phyloP scores from a whole-genome alignment of 208 protist species.

The Crithidia sp. region DNA sequence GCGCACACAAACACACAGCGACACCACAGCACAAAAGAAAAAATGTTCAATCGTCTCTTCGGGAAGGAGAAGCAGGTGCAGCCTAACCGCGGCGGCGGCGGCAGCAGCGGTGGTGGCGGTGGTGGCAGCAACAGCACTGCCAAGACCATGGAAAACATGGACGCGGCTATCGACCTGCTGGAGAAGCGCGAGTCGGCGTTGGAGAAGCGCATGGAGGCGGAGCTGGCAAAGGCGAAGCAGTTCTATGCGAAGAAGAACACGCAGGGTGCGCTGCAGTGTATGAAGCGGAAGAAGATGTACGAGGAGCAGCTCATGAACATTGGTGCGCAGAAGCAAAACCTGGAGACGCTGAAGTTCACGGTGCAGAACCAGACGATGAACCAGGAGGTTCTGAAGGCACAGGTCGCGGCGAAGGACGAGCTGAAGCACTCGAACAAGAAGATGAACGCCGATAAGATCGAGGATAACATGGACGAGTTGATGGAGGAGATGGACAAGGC shows the following conservation, averaged over 20 bases:
- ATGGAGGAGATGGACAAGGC: slow-evolving; percentile 92
- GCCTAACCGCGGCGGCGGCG: slow-evolving; percentile 23
- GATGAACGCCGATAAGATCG: slow-evolving; percentile 89
- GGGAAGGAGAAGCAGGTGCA: slow-evolving; percentile 69
- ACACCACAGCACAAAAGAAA: slow-evolving; percentile 4
- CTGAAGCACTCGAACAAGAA: slow-evolving; percentile 84
- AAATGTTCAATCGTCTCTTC: slow-evolving; percentile 85
- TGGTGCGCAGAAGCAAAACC: slow-evolving; percentile 71
- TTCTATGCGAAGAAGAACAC: slow-evolving; percentile 89
- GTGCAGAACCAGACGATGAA: slow-evolving; percentile 91
- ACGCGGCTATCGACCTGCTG: slow-evolving; percentile 76
- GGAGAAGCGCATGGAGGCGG: slow-evolving; percentile 87
- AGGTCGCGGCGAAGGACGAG: slow-evolving; percentile 71
- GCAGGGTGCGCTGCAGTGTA: slow-evolving; percentile 80
- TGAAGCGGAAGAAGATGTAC: slow-evolving; percentile 93
- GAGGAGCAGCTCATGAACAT: slow-evolving; percentile 84
- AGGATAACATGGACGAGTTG: slow-evolving; percentile 89
- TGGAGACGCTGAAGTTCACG: slow-evolving; percentile 87
- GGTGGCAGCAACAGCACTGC: slow-evolving; percentile 30
- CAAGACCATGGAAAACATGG: slow-evolving; percentile 75
- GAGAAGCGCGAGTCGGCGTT: slow-evolving; percentile 87
- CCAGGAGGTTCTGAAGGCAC: slow-evolving; percentile 80
- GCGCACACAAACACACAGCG: slow-evolving; percentile 5
- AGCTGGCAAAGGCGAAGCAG: slow-evolving; percentile 83
- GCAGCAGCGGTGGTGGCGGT: slow-evolving; percentile 18